These are phyloP conservation scores for Sechiopsis laciniata DNA, from an alignment of 306 rosid genomes.

Conservation along the genomic window DNA sequence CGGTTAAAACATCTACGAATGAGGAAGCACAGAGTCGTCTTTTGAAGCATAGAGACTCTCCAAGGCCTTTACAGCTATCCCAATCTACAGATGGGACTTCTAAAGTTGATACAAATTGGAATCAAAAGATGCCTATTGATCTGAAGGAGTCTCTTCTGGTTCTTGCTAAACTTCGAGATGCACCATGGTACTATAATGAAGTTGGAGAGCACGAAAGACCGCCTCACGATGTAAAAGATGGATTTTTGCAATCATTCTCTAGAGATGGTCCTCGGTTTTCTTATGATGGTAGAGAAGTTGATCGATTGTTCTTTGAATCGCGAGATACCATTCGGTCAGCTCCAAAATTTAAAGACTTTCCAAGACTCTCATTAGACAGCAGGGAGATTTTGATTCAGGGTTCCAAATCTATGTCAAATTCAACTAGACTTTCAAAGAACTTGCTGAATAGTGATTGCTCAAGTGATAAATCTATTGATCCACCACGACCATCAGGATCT, in stretches of 20 bases:
- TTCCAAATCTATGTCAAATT: slow-evolving; percentile 33
- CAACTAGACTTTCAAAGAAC: slow-evolving; percentile 34
- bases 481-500: slow-evolving; percentile 34
- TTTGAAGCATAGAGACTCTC: slow-evolving; percentile 53
- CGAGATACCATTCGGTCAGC: slow-evolving; percentile 52
- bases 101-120: slow-evolving; percentile 38
- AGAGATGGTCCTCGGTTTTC: slow-evolving; percentile 64
- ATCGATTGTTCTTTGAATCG: slow-evolving; percentile 64
- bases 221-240: slow-evolving; percentile 47
- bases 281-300: slow-evolving; percentile 57
- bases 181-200: slow-evolving; percentile 59
- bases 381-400: slow-evolving; percentile 49
- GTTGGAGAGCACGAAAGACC: slow-evolving; percentile 41
- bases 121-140: slow-evolving; percentile 49
- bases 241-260: slow-evolving; percentile 35
- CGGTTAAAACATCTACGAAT: slow-evolving; percentile 33
- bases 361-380: slow-evolving; percentile 77
- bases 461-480: slow-evolving; percentile 33
- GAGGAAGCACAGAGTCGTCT: slow-evolving; percentile 45
- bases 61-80: slow-evolving; percentile 51
- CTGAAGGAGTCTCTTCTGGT: slow-evolving; percentile 61
- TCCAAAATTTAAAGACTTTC: slow-evolving; percentile 57
- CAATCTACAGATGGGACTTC: slow-evolving; percentile 42
- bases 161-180: slow-evolving; percentile 76
- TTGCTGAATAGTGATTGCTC: slow-evolving; percentile 31